A percentile compares a stretch with the other conserved stretches of the same genome.
Evolutionary conservation across 768 basidiomycete species (phyloP).

Genomic region (Polyporus arcularius): DNA sequence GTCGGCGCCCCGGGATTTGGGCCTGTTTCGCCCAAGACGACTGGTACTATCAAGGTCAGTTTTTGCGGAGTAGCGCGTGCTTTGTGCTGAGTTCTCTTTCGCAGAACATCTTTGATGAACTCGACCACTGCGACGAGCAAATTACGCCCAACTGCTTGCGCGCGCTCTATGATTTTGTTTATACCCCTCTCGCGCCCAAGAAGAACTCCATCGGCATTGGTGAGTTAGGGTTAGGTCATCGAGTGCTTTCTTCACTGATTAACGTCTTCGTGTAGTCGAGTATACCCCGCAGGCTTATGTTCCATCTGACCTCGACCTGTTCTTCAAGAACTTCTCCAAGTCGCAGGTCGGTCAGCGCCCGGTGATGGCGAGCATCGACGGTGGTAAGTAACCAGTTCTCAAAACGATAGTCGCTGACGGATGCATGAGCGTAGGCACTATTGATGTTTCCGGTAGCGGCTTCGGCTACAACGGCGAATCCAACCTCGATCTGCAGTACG

Average conservation of each 20-base stretch:
- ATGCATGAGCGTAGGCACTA: not conserved
- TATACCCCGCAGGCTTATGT: slow-evolving; percentile 43
- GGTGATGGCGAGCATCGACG: slow-evolving; percentile 31
- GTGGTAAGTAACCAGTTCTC: slow-evolving; percentile 30
- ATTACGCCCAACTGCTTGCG: slow-evolving; percentile 33
- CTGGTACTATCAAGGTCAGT: slow-evolving; percentile 12
- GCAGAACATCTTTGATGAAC: not conserved
- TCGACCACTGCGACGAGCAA: slow-evolving; percentile 7
- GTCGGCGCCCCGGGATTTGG: not conserved
- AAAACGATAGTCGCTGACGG: not conserved
- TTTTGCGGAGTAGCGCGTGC: not conserved
- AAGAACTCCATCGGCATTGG: slow-evolving; percentile 30
- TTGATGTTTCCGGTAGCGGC: slow-evolving; percentile 27
- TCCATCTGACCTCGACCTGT: slow-evolving; percentile 42
- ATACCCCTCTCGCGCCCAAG: slow-evolving; percentile 22
- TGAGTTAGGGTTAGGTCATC: slow-evolving; percentile 7
- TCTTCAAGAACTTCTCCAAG: slow-evolving; percentile 41
- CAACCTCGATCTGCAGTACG: slow-evolving; percentile 74
- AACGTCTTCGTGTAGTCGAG: slow-evolving; percentile 35
- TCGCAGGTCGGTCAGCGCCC: slow-evolving; percentile 41
- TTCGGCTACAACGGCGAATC: slow-evolving; percentile 65
- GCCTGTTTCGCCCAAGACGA: slow-evolving; percentile 18
- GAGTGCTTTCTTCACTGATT: not conserved
- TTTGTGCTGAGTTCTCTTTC: no score
- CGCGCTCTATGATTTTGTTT: slow-evolving; percentile 33